Percentiles rank a stretch among this genome's conserved stretches.
Evolutionary conservation across 73 alveolate genomes (phyloP).

Genomic region (Uronychia setigera): DNA sequence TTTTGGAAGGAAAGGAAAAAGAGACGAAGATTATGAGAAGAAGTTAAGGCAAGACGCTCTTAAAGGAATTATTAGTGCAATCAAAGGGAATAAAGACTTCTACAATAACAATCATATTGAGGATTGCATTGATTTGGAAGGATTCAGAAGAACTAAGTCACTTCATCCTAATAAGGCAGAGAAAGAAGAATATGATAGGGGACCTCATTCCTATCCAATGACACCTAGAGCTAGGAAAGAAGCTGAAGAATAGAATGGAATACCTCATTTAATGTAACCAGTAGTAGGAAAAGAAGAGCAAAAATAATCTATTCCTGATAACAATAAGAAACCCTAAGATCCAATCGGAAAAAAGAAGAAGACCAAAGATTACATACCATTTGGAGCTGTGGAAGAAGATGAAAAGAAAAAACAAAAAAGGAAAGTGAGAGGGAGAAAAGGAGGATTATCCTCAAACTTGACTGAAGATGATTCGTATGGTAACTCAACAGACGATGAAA

Average conservation of each 20-base stretch:
- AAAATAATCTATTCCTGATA: too few species aligned
- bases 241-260: background rate
- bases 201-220: conserved; percentile 34
- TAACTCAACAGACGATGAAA: background rate
- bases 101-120: conserved; percentile 23
- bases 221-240: conserved; percentile 23
- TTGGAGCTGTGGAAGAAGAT: background rate
- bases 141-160: conserved; percentile 13
- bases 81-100: conserved; percentile 54
- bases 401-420: background rate
- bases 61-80: conserved; percentile 24
- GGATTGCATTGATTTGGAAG: conserved; percentile 7
- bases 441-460: background rate
- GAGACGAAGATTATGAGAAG: conserved; percentile 22
- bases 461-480: background rate
- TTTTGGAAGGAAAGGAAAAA: too few species aligned
- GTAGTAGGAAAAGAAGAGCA: background rate
- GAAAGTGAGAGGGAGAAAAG: background rate
- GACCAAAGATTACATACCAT: background rate
- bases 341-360: background rate
- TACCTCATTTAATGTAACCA: background rate
- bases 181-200: conserved; percentile 3
- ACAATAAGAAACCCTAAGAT: background rate
- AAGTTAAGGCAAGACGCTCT: conserved; percentile 53
- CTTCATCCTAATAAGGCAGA: conserved; percentile 16